These are phyloP conservation scores for Tricholoma saponaceum DNA, from an alignment of 768 basidiomycete species.

Conservation along the genomic window DNA sequence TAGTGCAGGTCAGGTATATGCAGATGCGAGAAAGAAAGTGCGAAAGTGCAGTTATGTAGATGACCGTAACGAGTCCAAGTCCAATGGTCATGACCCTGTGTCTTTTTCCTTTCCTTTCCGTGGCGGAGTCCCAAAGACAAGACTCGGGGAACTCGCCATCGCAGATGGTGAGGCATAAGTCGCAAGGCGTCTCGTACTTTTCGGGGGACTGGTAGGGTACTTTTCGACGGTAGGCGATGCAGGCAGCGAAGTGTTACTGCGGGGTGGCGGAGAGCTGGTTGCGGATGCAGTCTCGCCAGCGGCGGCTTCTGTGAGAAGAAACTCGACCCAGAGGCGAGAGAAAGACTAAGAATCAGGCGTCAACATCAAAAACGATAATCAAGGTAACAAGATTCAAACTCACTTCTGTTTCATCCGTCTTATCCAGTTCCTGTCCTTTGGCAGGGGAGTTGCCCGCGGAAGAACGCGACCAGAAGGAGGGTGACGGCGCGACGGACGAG, in stretches of 20 bases:
- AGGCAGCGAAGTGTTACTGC: slow-evolving; percentile 29
- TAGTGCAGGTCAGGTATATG: background rate
- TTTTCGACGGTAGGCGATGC: slow-evolving; percentile 23
- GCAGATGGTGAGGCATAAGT: slow-evolving; percentile 22
- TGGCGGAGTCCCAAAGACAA: slow-evolving; percentile 16
- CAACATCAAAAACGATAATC: background rate
- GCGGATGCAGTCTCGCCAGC: slow-evolving; percentile 31
- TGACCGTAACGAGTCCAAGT: background rate
- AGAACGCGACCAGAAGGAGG: slow-evolving; percentile 42
- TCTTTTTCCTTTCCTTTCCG: slow-evolving; percentile 29
- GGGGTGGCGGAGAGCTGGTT: slow-evolving; percentile 19
- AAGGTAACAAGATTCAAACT: slow-evolving; percentile 8
- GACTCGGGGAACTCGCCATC: slow-evolving; percentile 33
- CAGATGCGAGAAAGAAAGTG: background rate
- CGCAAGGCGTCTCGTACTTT: slow-evolving; percentile 23
- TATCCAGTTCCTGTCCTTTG: slow-evolving; percentile 59
- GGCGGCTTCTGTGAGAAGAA: slow-evolving; percentile 87
- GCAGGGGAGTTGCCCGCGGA: slow-evolving; percentile 29
- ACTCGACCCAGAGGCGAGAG: slow-evolving; percentile 97
- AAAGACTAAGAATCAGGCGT: slow-evolving; percentile 75
- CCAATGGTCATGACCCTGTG: background rate
- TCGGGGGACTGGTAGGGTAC: slow-evolving; percentile 14
- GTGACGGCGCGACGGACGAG: slow-evolving; percentile 17
- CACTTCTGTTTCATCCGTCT: slow-evolving; percentile 84
- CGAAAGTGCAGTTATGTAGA: background rate